Evolutionary conservation across 257 asterid species (phyloP).

Genomic region (Buddleja alternifolia): DNA sequence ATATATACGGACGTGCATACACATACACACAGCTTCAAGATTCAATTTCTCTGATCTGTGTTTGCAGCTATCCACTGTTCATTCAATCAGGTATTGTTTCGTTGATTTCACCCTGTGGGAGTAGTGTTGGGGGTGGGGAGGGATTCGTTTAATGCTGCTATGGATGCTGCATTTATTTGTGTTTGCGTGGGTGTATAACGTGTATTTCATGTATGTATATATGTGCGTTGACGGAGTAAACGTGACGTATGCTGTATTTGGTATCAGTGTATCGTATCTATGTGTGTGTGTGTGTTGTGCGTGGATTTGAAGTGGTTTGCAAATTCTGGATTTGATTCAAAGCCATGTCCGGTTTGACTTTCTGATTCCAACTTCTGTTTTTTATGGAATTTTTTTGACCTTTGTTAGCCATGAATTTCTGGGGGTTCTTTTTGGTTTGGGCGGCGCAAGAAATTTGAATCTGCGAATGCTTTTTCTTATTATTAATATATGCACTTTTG

Average conservation of each 20-base stretch:
- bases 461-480: background rate
- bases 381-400: constrained; percentile 1
- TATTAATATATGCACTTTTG: background rate
- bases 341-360: constrained; percentile 30
- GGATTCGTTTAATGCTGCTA: constrained; percentile 1
- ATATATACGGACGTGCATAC: constrained; percentile 27
- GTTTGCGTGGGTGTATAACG: background rate
- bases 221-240: background rate
- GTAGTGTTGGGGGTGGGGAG: background rate
- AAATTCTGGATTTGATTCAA: constrained; percentile 26
- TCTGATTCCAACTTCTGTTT: background rate
- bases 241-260: background rate
- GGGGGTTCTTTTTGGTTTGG: background rate
- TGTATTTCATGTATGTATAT: background rate
- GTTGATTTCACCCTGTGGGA: background rate
- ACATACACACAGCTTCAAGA: constrained; percentile 23
- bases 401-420: background rate
- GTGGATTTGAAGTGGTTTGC: background rate
- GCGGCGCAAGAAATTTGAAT: constrained; percentile 21
- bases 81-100: constrained; percentile 38
- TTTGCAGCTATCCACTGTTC: constrained; percentile 27
- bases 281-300: background rate
- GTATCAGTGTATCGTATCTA: background rate
- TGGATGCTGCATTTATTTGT: constrained; percentile 14
- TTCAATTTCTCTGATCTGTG: constrained; percentile 43